phyloP scores from a whole-genome alignment of 23 red algal species.

The Gracilaria caudata region DNA sequence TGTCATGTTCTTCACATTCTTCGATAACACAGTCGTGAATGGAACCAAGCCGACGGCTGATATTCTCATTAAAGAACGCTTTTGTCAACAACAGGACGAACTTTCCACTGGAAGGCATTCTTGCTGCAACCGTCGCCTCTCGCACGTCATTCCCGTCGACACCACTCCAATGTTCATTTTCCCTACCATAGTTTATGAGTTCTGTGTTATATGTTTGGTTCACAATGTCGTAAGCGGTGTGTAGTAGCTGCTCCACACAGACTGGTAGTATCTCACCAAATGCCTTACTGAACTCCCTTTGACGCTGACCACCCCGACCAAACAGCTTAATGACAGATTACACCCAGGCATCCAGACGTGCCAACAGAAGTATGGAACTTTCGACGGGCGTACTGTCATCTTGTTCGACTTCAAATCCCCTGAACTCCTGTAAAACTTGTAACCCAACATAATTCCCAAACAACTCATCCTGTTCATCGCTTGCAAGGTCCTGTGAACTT shows the following conservation, averaged over 20 bases:
- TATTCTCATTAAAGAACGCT: background rate
- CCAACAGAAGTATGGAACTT: background rate
- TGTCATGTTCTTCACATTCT: background rate
- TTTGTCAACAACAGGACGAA: background rate
- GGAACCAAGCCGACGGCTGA: background rate
- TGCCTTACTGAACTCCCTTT: background rate
- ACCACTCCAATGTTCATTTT: background rate
- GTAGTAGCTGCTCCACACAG: background rate
- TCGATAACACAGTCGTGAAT: background rate
- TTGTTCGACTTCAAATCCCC: background rate
- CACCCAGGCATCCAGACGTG: background rate
- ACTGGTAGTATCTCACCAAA: background rate
- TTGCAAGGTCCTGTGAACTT: background rate
- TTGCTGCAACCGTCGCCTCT: background rate
- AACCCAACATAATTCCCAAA: background rate
- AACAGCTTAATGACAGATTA: background rate
- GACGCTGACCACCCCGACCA: background rate
- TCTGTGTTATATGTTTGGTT: background rate
- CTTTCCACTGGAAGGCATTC: conserved; percentile 9
- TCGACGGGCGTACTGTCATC: background rate
- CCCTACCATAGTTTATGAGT: background rate
- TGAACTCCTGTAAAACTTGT: background rate
- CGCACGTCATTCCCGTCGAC: background rate
- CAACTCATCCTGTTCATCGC: background rate
- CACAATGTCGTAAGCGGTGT: background rate